These are phyloP conservation scores for Leccinum obscurum DNA, from an alignment of 768 basidiomycete species.

Conservation along the genomic window DNA sequence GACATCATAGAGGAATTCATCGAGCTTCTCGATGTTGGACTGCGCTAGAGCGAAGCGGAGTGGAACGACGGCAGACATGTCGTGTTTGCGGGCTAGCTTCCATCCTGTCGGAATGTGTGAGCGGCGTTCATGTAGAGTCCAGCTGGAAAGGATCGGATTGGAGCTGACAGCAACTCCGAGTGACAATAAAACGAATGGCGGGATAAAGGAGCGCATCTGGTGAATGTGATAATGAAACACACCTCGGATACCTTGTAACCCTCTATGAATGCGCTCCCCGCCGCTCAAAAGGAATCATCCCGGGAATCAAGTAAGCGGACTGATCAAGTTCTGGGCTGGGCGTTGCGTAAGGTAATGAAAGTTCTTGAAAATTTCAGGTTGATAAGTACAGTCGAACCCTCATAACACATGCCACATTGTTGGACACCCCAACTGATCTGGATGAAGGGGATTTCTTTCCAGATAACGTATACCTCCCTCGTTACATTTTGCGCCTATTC, in stretches of 20 bases:
- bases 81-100: conserved; percentile 31
- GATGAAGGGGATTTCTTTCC: too few species aligned
- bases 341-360: too few species aligned
- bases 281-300: too few species aligned
- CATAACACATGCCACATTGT: too few species aligned
- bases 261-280: too few species aligned
- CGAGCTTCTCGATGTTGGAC: conserved; percentile 40
- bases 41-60: conserved; percentile 48
- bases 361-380: too few species aligned
- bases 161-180: conserved; percentile 15
- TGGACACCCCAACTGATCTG: too few species aligned
- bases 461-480: too few species aligned
- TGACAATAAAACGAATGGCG: conserved; percentile 22
- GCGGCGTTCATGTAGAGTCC: conserved; percentile 27
- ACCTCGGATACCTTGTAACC: not conserved
- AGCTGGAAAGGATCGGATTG: conserved; percentile 8
- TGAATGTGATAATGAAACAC: not conserved
- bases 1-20: conserved; percentile 42
- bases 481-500: too few species aligned
- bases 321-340: too few species aligned
- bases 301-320: too few species aligned
- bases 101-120: conserved; percentile 40
- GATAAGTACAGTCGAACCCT: too few species aligned
- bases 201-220: conserved; percentile 20
- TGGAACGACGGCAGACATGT: conserved; percentile 36